Evolutionary conservation across 2,329 filamentous ascomycete species (phyloP).

Genomic region (Trichoderma brevicompactum): DNA sequence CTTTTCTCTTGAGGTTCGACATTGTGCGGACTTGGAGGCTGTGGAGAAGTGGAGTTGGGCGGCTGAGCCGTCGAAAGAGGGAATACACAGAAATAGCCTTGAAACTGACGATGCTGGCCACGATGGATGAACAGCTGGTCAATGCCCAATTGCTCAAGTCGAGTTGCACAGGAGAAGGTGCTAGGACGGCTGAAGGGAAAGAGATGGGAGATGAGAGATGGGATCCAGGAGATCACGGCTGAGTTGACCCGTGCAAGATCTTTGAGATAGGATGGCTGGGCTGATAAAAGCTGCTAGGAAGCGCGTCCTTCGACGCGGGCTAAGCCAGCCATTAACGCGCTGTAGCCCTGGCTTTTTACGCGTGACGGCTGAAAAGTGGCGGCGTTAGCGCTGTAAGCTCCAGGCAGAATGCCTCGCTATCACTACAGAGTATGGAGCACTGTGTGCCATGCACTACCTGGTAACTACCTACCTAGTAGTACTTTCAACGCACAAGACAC

Average conservation of each 20-base stretch:
- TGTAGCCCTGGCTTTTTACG: constrained; percentile 14
- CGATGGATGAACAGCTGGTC: background rate
- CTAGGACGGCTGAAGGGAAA: background rate
- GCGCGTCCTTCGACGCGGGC: constrained; percentile 25
- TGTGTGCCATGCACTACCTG: background rate
- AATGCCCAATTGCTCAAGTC: background rate
- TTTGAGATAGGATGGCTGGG: constrained; percentile 11
- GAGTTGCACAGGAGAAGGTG: background rate
- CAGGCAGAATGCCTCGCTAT: constrained; percentile 8
- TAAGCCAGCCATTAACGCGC: constrained; percentile 29
- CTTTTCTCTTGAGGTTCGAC: constrained; percentile 70
- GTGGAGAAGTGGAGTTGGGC: constrained; percentile 31
- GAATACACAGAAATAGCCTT: constrained; percentile 26
- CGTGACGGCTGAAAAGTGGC: constrained; percentile 22
- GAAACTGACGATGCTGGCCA: background rate
- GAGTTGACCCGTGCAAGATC: constrained; percentile 5
- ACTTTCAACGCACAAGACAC: background rate
- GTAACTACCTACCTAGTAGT: too few species aligned
- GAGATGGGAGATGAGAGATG: background rate
- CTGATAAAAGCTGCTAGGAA: constrained; percentile 8
- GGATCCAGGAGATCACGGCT: background rate
- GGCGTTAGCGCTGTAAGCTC: constrained; percentile 24
- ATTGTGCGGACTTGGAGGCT: constrained; percentile 41
- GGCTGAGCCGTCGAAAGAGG: constrained; percentile 14
- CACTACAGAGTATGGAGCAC: background rate